Evolutionary conservation across 2,329 filamentous ascomycete genomes (phyloP), one percentile per base, ranked within the genome.

Genomic region (Dothideomycetes sp.): DNA sequence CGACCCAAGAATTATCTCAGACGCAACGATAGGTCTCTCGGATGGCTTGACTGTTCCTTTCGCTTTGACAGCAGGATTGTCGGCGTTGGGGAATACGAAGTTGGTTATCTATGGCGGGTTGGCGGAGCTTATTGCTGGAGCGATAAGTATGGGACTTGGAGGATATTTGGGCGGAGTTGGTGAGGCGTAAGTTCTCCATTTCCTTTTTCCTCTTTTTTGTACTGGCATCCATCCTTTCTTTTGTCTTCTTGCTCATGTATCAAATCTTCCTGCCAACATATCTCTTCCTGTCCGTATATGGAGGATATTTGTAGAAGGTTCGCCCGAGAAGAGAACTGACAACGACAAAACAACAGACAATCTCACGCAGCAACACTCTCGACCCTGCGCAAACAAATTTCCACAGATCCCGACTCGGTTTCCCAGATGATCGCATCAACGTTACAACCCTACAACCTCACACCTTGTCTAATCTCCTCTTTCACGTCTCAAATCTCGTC

Each of bases 101-200:
- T 49, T 64, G 2, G 63, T 66, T 15, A 57, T 65, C 44, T 56
- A 62, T 19, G 63, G 57, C 12, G 62, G 63, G 6, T 51, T 66
- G 12, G 63, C 63, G 5, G 61, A 66, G 45, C 49, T 66, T 8
- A 55, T 58, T 8, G 63, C 62, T 3, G 63, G 63, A 2, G 59
- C 58, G 1, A 60, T 66, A 20, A 59, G 54, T 3, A 66, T 66
- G 63, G 63, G 62, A 1, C 47, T 65, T 3, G 63, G 63, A 11
- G 63, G 62, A 3, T 63, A 63, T 46, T 51, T 66, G 3, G 69
- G 67, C 12, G 65, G 68, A 2, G 69, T 67, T 48, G 66, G 65
- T 48, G 69, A 73, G 60, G 61, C 63, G 60, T 70, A 30, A 38
- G 46, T 47, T 19, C 13, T 19, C 10, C 18, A 31, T 19, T 10